Evolutionary conservation across 768 basidiomycete genomes (phyloP).

Genomic region (Chiua virens): DNA sequence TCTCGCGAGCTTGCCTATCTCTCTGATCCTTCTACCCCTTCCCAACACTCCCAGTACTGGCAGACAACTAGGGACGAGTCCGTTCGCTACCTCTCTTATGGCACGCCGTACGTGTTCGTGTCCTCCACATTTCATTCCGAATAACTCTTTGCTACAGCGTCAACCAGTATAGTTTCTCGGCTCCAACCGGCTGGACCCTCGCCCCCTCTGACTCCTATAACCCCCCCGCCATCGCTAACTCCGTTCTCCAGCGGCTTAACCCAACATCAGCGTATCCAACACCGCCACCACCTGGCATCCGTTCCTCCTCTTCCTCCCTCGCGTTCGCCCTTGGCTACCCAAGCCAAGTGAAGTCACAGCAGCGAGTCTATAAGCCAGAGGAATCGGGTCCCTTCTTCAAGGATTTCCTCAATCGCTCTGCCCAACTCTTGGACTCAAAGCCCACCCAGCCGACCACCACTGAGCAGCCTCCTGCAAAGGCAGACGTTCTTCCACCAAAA

Average conservation of each 20-base stretch:
- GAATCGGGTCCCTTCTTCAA: conserved; percentile 69
- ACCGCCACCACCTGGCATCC: conserved; percentile 63
- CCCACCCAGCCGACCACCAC: conserved; percentile 14
- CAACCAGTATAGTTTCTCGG: conserved; percentile 29
- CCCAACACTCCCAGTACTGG: conserved; percentile 61
- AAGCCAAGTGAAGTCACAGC: conserved; percentile 24
- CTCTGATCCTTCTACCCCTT: conserved; percentile 44
- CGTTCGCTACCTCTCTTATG: conserved; percentile 56
- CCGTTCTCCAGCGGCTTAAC: conserved; percentile 60
- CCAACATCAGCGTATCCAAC: conserved; percentile 72
- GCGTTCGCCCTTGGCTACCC: conserved; percentile 67
- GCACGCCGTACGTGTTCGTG: conserved; percentile 43
- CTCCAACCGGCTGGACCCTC: conserved; percentile 43
- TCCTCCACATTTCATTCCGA: background rate
- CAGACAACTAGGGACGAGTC: conserved; percentile 60
- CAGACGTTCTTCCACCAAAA: conserved; percentile 16
- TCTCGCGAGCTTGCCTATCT: conserved; percentile 60
- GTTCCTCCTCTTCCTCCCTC: conserved; percentile 69
- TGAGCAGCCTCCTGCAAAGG: conserved; percentile 16
- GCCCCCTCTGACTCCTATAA: conserved; percentile 48
- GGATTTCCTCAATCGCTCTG: conserved; percentile 49
- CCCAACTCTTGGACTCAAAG: conserved; percentile 45
- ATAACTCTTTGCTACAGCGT: conserved; percentile 17
- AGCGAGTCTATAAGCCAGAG: conserved; percentile 45
- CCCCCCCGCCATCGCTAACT: conserved; percentile 58